Evolutionary conservation across 108 stramenopile species (phyloP).

Genomic region (Cyclotella distinguenda): DNA sequence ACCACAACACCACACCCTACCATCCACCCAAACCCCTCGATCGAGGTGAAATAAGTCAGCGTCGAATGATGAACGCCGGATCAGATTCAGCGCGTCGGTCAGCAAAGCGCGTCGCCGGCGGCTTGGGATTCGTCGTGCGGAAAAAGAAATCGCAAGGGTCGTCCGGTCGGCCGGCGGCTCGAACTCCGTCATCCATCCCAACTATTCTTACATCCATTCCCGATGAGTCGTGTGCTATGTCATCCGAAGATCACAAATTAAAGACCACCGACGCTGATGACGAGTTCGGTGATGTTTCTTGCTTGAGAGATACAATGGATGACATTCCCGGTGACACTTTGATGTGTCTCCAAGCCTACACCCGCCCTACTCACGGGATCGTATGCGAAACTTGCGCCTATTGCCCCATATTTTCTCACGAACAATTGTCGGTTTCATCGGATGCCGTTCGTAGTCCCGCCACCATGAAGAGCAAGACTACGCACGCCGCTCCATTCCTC

Average conservation of each 20-base stretch:
- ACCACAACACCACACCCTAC: too few relatives aligned
- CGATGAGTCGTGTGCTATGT: neutral
- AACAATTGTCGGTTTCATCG: neutral
- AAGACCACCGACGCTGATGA: slow-evolving; percentile 6
- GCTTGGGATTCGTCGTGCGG: slow-evolving; percentile 5
- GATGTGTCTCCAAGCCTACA: slow-evolving; percentile 35
- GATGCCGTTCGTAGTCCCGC: neutral
- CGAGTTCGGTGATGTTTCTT: slow-evolving; percentile 8
- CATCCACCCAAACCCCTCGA: too few relatives aligned
- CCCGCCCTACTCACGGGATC: slow-evolving; percentile 13
- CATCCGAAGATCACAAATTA: neutral
- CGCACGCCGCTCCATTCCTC: slow-evolving; percentile 39
- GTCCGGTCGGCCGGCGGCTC: neutral
- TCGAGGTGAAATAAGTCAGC: too few relatives aligned
- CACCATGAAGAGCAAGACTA: neutral
- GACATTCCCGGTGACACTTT: slow-evolving; percentile 25
- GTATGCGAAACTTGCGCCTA: slow-evolving; percentile 39
- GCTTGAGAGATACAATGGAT: neutral
- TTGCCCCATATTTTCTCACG: slow-evolving; percentile 29
- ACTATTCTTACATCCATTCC: slow-evolving; percentile 21
- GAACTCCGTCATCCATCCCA: neutral
- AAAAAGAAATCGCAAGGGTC: slow-evolving; percentile 6
- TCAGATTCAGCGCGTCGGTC: too few relatives aligned
- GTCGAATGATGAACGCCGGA: too few relatives aligned
- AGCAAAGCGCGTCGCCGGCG: slow-evolving; percentile 34